Base-by-base conservation (phyloP, 805 yeast species). In the Teunomyces atbi region DNA sequence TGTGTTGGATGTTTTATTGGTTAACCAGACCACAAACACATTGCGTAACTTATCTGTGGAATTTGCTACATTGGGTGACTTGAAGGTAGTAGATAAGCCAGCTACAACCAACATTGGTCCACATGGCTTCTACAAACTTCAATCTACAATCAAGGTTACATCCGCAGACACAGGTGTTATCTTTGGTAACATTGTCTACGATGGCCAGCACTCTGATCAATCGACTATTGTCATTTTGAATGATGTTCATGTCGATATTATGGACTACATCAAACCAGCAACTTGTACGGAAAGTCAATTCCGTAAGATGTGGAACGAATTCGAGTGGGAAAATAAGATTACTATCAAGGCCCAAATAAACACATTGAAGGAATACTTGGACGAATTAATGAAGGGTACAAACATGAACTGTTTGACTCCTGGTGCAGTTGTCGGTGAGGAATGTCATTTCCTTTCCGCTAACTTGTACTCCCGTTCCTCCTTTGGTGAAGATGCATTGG, bases 271-370 rank as follows among this genome's bases (percentile, higher is more conserved):
- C 66, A 89, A 89, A 65, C 97, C 99, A 16, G 94, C 96, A n/a
- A 78, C 80, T 19, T 88, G 96, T 65, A 73, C 90, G 12, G 98
- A 92, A 69, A 81, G 83, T 38, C 86, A 81, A 56, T 94, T 94
- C 86, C 86, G 99, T 62, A 80, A 83, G 59, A 92, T 91, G 98
- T 94, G 99, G 99, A 89, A 90, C 65, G 97, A 91, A 65, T 94
- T 95, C 64, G 99, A 94, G 71, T 94, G 99, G 99, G 99, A 94
- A 69, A 94, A 94, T 74, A 94, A 94, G 74, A 91, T 94, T 57
- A 87, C 91, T 49, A 87, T 94, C 63, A 83, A 85, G 55, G 82
- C 95, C 2, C 77, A 75, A 45, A 73, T 84, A 52, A 65, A 78
- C 27, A 70, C 88, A 1, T 77, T 95, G 60, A 83, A 84, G 61